Percentiles rank a stretch among this genome's conserved stretches.
Conservation (phyloP, 192 early-diverging fungal genomes). For the Allomyces arbusculus region DNA sequence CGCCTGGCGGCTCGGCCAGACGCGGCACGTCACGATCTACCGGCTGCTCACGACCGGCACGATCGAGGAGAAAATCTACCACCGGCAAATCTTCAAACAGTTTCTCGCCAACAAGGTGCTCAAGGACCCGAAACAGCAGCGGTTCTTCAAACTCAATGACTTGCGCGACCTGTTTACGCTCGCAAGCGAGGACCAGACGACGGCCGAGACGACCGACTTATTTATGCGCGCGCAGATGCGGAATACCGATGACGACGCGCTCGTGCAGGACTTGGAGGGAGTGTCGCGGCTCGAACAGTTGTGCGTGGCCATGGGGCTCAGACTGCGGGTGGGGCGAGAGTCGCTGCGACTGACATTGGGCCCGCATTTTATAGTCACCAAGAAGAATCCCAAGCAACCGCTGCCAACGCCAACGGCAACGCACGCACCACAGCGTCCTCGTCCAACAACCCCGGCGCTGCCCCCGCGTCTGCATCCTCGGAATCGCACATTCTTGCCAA, state of each 20-base stretch:
- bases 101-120: conserved; percentile 92
- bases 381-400: not conserved
- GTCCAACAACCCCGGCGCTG: no score
- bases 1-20: conserved; percentile 88
- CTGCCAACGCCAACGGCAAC: conserved; percentile 3
- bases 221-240: conserved; percentile 5
- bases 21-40: conserved; percentile 68
- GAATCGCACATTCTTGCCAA: conserved; percentile 52
- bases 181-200: conserved; percentile 9
- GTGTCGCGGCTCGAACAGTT: conserved; percentile 17
- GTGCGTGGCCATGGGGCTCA: conserved; percentile 8
- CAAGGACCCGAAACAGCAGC: conserved; percentile 65
- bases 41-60: conserved; percentile 86
- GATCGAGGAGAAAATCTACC: conserved; percentile 92
- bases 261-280: conserved; percentile 13
- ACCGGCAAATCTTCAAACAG: conserved; percentile 94
- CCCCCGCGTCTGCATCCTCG: no score
- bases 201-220: conserved; percentile 4
- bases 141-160: conserved; percentile 74
- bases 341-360: no score
- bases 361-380: conserved; percentile 4
- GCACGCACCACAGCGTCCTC: conserved; percentile 10
- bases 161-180: conserved; percentile 74
- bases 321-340: conserved; percentile 7
- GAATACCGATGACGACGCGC: conserved; percentile 10